Conservation (phyloP, 768 basidiomycete species). For the Dioszegia hungarica region DNA sequence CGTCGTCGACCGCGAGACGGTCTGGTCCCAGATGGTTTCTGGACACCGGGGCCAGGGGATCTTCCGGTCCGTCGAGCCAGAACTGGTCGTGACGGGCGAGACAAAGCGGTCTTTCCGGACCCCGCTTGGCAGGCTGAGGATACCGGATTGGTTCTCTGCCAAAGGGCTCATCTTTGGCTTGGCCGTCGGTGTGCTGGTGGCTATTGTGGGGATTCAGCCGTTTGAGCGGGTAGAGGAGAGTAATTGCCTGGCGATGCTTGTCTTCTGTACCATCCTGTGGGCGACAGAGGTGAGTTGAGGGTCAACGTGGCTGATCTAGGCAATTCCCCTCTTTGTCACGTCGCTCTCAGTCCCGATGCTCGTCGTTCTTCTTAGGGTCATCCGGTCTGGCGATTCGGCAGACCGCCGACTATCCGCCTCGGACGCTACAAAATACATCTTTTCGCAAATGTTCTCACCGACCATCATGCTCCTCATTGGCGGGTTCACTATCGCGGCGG, state of each 20-base stretch:
- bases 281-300: constrained; percentile 75
- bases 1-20: constrained; percentile 94
- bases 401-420: constrained; percentile 56
- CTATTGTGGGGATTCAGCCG: constrained; percentile 60
- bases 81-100: constrained; percentile 49
- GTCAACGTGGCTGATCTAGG: constrained; percentile 53
- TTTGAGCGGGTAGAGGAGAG: constrained; percentile 69
- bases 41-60: constrained; percentile 59
- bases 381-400: constrained; percentile 59
- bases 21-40: constrained; percentile 64
- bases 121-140: constrained; percentile 60
- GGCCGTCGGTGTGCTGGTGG: constrained; percentile 59
- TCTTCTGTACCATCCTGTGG: constrained; percentile 90
- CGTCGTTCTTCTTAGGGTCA: constrained; percentile 75
- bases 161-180: constrained; percentile 59
- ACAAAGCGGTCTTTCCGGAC: constrained; percentile 56
- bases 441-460: constrained; percentile 92
- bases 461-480: constrained; percentile 98
- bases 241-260: constrained; percentile 80
- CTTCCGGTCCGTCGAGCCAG: constrained; percentile 45
- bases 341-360: constrained; percentile 83
- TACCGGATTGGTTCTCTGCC: constrained; percentile 55
- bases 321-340: constrained; percentile 96
- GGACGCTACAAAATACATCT: constrained; percentile 85
- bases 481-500: constrained; percentile 96